These are phyloP conservation scores for Carex littledalei DNA, from an alignment of 176 grass and related monocot species.

Conservation along the genomic window DNA sequence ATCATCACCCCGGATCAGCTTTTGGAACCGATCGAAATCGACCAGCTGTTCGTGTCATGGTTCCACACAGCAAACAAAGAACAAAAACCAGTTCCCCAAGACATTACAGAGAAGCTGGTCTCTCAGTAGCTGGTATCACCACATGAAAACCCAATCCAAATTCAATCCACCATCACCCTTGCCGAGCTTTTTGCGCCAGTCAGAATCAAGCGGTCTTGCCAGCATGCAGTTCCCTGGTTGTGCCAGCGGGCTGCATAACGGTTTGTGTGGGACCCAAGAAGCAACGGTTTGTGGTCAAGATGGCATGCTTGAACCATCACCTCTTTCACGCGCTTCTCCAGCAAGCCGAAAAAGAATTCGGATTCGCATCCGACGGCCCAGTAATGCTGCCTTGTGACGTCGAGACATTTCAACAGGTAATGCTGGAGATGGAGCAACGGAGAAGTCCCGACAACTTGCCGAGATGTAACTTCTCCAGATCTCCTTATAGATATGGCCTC, in stretches of 20 bases:
- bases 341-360: slow-evolving; percentile 10
- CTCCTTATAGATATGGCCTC: background rate
- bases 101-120: slow-evolving; percentile 25
- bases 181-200: background rate
- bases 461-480: slow-evolving; percentile 1
- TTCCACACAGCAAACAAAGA: background rate
- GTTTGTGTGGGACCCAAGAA: slow-evolving; percentile 29
- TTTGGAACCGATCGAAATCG: background rate
- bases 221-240: background rate
- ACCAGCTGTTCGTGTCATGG: background rate
- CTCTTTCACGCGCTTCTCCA: slow-evolving; percentile 30
- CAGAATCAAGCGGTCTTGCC: background rate
- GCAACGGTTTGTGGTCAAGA: slow-evolving; percentile 29
- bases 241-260: slow-evolving; percentile 23
- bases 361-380: background rate
- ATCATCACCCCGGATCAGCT: background rate
- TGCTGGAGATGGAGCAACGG: slow-evolving; percentile 31
- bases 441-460: background rate
- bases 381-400: slow-evolving; percentile 27
- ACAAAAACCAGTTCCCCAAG: slow-evolving; percentile 14
- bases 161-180: background rate
- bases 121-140: background rate
- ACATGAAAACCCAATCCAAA: background rate
- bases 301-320: slow-evolving; percentile 27
- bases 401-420: slow-evolving; percentile 22